These are phyloP conservation scores for Tardiomyces digboiensis DNA, from an alignment of 1,139 yeast species.

Conservation along the genomic window DNA sequence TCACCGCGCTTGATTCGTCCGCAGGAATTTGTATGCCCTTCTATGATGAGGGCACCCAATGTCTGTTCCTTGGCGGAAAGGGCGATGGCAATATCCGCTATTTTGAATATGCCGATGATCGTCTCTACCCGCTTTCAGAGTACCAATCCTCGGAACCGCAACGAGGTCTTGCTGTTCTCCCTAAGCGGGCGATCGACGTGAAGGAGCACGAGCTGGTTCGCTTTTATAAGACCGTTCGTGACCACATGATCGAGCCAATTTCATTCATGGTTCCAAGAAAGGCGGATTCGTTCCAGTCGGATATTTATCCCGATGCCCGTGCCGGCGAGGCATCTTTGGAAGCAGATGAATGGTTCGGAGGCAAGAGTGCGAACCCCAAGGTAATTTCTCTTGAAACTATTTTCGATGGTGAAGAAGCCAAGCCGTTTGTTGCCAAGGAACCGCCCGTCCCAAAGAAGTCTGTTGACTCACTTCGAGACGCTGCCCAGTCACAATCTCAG, in stretches of 20 bases:
- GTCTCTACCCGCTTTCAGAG: slow-evolving; percentile 72
- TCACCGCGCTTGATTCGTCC: slow-evolving; percentile 74
- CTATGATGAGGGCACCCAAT: slow-evolving; percentile 70
- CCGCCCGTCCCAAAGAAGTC: not conserved
- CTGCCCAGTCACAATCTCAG: slow-evolving; percentile 9
- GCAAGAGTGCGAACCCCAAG: slow-evolving; percentile 73
- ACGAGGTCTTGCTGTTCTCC: slow-evolving; percentile 89
- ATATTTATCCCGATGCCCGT: slow-evolving; percentile 88
- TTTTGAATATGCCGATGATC: slow-evolving; percentile 71
- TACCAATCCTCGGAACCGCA: slow-evolving; percentile 87
- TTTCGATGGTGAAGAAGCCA: slow-evolving; percentile 46
- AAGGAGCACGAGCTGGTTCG: slow-evolving; percentile 77
- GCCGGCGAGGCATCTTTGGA: slow-evolving; percentile 67
- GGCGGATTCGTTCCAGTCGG: slow-evolving; percentile 86
- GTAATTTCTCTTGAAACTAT: slow-evolving; percentile 65
- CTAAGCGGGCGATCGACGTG: slow-evolving; percentile 70
- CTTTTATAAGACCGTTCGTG: slow-evolving; percentile 78
- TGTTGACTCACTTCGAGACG: not conserved
- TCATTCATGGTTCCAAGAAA: slow-evolving; percentile 91
- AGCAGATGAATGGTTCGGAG: slow-evolving; percentile 72
- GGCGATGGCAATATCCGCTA: slow-evolving; percentile 98
- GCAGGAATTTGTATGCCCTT: slow-evolving; percentile 92
- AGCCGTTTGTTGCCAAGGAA: not conserved
- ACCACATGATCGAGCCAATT: slow-evolving; percentile 74
- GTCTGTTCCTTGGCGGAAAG: slow-evolving; percentile 87